Base-by-base conservation (phyloP, 371 early-diverging fungal species). In the Apophysomyces trapeziformis region DNA sequence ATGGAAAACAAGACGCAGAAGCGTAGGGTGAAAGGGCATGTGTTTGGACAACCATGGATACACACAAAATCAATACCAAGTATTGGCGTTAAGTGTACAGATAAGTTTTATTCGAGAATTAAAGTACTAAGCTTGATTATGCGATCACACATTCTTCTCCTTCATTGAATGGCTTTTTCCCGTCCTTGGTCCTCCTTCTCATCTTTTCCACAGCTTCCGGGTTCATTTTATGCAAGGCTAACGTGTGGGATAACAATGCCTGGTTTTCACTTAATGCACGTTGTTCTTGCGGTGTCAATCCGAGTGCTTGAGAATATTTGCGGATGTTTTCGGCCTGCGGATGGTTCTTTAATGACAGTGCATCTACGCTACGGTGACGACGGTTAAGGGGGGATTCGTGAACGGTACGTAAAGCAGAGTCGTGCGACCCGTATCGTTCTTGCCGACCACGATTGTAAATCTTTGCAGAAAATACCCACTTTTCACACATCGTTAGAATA, bases 201-300 rank as follows among this genome's bases (percentile, higher is more conserved):
- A 65, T 36, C 18, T 69, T 70, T 41, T 73, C 56, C 39, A 64
- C 26, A 36, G 64, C 54, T 43, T 64, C 57, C 8, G 64, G 41
- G 16, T 65, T 65, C 66, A 60, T 59, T 35, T 36, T 64, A 13
- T 80, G 72, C 62, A 79, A 61, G 0, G 70, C 73, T 2, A 80
- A 38, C 4, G 76, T 76, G 50, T 80, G 81, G 0, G 78, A 76
- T 41, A 80, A 44, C 38, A 80, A 56, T 1, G 78, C 76, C n/a
- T 69, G 76, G 47, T 80, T 76, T n/a, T 69, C 76, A 60, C 63
- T 67, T 4, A 80, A 41, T 2, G 78, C 78, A 7, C 71, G 65
- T 57, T 74, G 67, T 64, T 80, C 78, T 41, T 80, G 81, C 12
- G 74, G 67, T 59, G 78, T 78, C n/a, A 78, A 56, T 26, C 81